Base-by-base conservation (phyloP, 306 rosid genomes). In the Mimosa bimucronata region DNA sequence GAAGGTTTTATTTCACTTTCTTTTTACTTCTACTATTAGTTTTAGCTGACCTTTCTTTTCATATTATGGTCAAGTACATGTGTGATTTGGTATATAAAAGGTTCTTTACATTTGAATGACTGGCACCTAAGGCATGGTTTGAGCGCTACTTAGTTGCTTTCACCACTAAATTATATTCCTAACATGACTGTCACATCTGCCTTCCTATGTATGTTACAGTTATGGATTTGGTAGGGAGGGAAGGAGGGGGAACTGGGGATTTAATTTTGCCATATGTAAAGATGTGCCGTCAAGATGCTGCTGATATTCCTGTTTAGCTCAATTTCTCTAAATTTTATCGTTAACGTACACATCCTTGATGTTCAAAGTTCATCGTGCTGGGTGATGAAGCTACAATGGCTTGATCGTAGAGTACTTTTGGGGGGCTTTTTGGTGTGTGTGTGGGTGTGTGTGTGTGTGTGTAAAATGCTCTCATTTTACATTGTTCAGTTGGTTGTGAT, bases 31-130 rank as follows among this genome's bases (percentile, higher is more conserved):
- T n/a, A n/a, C n/a, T n/a, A n/a, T n/a, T n/a, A n/a, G n/a, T n/a
- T n/a, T n/a, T n/a, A n/a, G n/a, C n/a, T n/a, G n/a, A 23, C 25
- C 53, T n/a, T 69, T 44, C 57, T 69, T 65, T 65, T 65, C 26
- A 7, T 65, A 65, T 34, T 3, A 65, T 31, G 45, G 71, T n/a
- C 72, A 38, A 38, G 15, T 23, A 41, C 52, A 4, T 29, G 30
- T 57, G 64, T 57, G 3, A 57, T 57, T 6, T 55, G 30, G 64
- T 9, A 23, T 57, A 21, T 23, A 30, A 15, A 3, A 23, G 21
- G 9, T 23, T 23, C 29, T 57, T 21, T 23, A 57, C 64, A 23
- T 21, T 21, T 12, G 50, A 40, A n/a, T 42, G 73, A 41, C 14
- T 40, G 57, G 28, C 74, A 42, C 74, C 23, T n/a, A 7, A 38